Percentiles rank a stretch among this genome's conserved stretches.
Conservation (phyloP, 2,329 filamentous ascomycete species). For the Fusarium devonianum region DNA sequence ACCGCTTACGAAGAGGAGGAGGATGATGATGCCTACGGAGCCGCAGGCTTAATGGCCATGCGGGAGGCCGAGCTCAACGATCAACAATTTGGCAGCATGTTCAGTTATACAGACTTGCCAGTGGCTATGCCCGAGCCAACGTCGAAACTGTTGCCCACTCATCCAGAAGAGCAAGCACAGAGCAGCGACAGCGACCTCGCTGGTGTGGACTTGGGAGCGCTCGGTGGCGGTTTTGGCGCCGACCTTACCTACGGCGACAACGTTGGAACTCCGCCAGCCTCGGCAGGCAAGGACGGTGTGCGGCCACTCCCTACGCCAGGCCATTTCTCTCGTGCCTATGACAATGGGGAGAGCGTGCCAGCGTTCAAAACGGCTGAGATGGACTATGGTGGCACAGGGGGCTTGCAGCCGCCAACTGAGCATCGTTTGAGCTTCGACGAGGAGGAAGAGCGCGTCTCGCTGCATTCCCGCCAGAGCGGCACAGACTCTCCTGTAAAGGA, state of each 20-base stretch:
- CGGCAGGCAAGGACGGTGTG: slow-evolving; percentile 52
- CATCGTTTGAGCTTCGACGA: slow-evolving; percentile 90
- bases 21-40: slow-evolving; percentile 77
- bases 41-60: slow-evolving; percentile 84
- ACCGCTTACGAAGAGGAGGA: slow-evolving; percentile 38
- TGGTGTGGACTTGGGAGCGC: slow-evolving; percentile 72
- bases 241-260: slow-evolving; percentile 60
- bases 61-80: slow-evolving; percentile 83
- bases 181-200: slow-evolving; percentile 77
- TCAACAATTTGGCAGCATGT: slow-evolving; percentile 53
- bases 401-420: slow-evolving; percentile 76
- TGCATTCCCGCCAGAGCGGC: slow-evolving; percentile 63
- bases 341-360: slow-evolving; percentile 45
- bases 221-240: slow-evolving; percentile 74
- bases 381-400: slow-evolving; percentile 90
- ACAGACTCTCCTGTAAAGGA: slow-evolving; percentile 73
- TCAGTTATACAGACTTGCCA: slow-evolving; percentile 45
- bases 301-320: slow-evolving; percentile 59
- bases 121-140: slow-evolving; percentile 25
- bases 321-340: slow-evolving; percentile 41
- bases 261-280: slow-evolving; percentile 51
- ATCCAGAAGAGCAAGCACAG: slow-evolving; percentile 56
- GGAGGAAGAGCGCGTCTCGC: slow-evolving; percentile 77
- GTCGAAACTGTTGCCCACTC: slow-evolving; percentile 51
- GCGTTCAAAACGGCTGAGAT: slow-evolving; percentile 71